Conservation (phyloP, 306 rosid genomes). For the Vicia villosa region DNA sequence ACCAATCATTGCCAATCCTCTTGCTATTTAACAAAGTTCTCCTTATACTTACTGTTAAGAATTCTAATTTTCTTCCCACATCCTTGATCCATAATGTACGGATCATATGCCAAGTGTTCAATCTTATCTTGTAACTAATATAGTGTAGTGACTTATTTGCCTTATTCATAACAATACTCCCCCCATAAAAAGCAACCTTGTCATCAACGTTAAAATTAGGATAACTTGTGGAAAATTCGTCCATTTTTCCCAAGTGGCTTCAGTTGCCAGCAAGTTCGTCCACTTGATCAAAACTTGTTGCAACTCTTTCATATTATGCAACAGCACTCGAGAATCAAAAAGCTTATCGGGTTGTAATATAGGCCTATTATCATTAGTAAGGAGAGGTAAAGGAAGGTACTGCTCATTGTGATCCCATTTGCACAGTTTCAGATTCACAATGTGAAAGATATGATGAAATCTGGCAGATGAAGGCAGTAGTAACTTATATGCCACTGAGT, state of each 20-base stretch:
- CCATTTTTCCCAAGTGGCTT: not conserved
- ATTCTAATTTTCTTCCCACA: too few relatives aligned
- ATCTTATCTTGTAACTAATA: too few relatives aligned
- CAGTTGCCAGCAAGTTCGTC: not conserved
- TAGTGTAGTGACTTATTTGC: too few relatives aligned
- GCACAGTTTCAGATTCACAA: not conserved
- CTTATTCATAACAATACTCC: not conserved
- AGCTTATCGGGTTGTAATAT: not conserved
- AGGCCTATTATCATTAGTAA: not conserved
- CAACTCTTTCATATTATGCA: not conserved
- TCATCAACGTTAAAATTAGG: not conserved
- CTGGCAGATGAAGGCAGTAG: not conserved
- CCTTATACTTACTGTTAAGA: too few relatives aligned
- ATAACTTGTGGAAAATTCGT: not conserved
- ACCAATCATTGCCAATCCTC: too few relatives aligned
- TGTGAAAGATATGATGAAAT: not conserved
- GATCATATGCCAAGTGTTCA: too few relatives aligned
- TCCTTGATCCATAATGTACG: too few relatives aligned
- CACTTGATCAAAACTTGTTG: not conserved
- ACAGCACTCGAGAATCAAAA: not conserved
- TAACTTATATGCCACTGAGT: not conserved
- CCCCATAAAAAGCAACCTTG: not conserved
- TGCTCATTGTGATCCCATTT: not conserved
- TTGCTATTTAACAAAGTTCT: too few relatives aligned
- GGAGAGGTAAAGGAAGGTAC: not conserved